Base-by-base conservation (phyloP, 1,284 basidiomycete species). In the Trichosporon ovoides region DNA sequence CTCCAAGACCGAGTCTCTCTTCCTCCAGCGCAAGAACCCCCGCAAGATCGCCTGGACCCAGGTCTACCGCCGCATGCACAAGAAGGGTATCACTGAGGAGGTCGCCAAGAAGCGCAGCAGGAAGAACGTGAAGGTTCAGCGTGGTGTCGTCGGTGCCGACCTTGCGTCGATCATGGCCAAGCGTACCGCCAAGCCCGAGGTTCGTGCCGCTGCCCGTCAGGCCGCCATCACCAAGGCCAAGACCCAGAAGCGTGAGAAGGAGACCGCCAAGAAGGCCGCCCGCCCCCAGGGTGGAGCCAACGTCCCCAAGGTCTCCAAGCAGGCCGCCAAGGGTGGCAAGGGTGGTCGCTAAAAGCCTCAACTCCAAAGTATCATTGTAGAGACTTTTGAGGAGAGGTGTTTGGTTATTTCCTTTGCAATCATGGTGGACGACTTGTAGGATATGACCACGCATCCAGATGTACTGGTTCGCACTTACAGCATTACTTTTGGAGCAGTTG, bases 51-150 rank as follows among this genome's bases (percentile, higher is more conserved):
- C 95, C 67, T 98, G 95, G 96, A 98, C 95, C 61, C 83, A 86
- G 75, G 87, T 93, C 61, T 98, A 91, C 87, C 89, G 95, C 71
- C 71, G 92, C 73, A 93, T 97, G 87, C 96, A 98, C 87, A 97
- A 96, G 87, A 98, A 98, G 88, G 95, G 94, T 79, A 86, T 98
- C 78, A 93, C 93, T 56, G 95, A 98, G 83, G 95, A 98, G 81
- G 87, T 94, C 57, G 91, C 93, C 76, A 98, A 98, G 92, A 97
- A 96, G 84, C 89, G 94, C 71, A 91, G 90, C 60, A 89, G 94
- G 80, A 88, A 88, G 80, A 94, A 91, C 66, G 91, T 98, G 76
- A 98, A 98, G 84, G 88, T 93, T 83, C 76, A 96, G 83, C 91
- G 96, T 78, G 96, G 95, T 67, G 92, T 98, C 77, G 93, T 95